These are phyloP conservation scores for Aphanomyces invadans DNA, from an alignment of 352 stramenopile species.

Conservation along the genomic window DNA sequence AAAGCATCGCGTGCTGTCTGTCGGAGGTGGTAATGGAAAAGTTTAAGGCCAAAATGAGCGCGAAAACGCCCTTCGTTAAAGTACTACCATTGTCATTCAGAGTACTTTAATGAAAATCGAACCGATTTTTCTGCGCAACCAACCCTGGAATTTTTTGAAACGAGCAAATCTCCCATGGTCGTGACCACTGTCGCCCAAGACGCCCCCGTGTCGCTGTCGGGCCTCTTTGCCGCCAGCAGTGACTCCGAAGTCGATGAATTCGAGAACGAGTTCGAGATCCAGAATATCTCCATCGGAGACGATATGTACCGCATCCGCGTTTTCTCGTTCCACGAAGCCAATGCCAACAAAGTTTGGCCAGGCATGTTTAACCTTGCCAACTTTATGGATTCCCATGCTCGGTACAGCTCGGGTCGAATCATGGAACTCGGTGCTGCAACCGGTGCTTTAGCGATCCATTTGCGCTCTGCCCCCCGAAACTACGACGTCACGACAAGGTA, in stretches of 20 bases:
- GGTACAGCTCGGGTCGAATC: background rate
- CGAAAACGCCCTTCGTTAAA: no score
- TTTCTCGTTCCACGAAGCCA: slow-evolving; percentile 14
- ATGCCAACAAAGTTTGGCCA: slow-evolving; percentile 14
- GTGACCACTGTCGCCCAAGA: background rate
- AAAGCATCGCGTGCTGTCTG: no score
- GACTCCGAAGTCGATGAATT: slow-evolving; percentile 10
- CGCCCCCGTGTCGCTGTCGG: background rate
- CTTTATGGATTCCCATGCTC: slow-evolving; percentile 6
- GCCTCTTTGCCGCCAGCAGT: slow-evolving; percentile 2
- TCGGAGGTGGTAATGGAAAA: no score
- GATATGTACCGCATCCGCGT: slow-evolving; percentile 4
- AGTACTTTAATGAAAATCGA: no score
- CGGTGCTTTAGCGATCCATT: background rate
- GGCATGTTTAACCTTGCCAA: slow-evolving; percentile 11
- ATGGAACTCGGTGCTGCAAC: slow-evolving; percentile 7
- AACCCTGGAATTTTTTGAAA: background rate
- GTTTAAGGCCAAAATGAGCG: no score
- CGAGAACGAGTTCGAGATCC: slow-evolving; percentile 14
- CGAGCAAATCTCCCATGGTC: background rate
- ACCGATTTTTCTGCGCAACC: no score
- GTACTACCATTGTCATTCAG: no score
- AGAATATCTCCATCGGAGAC: slow-evolving; percentile 1
- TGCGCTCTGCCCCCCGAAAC: background rate
- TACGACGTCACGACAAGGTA: slow-evolving; percentile 18